Conservation (phyloP, 1,139 yeast species). For the Yamadazyma conglobata region DNA sequence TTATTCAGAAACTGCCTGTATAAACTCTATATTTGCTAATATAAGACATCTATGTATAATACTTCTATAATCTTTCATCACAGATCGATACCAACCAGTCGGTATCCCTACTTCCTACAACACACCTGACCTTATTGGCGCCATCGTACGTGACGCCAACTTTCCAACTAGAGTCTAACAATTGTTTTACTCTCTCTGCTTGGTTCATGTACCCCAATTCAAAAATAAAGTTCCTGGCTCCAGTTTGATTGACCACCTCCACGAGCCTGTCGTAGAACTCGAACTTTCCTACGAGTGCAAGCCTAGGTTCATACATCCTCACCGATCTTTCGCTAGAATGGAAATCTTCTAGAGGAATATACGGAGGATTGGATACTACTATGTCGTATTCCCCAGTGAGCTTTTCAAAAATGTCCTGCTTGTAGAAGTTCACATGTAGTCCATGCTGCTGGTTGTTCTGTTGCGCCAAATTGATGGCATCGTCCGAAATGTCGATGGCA, state of each 20-base stretch:
- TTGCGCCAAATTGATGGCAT: conserved; percentile 50
- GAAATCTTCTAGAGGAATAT: conserved; percentile 55
- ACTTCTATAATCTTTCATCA: conserved; percentile 2
- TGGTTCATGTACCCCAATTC: conserved; percentile 41
- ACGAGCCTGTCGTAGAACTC: conserved; percentile 67
- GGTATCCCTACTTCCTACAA: conserved; percentile 25
- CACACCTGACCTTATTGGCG: conserved; percentile 33
- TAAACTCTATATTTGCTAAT: too few relatives aligned
- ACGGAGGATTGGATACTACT: conserved; percentile 86
- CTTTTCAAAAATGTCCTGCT: conserved; percentile 24
- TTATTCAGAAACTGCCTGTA: too few relatives aligned
- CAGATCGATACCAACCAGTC: too few relatives aligned
- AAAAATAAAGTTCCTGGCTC: conserved; percentile 40
- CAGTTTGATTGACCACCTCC: conserved; percentile 31
- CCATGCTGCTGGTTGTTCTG: conserved; percentile 34
- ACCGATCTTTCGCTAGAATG: conserved; percentile 56
- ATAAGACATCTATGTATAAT: too few relatives aligned
- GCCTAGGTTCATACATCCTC: conserved; percentile 62
- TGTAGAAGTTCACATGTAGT: conserved; percentile 16
- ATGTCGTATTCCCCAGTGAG: conserved; percentile 35
- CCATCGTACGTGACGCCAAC: conserved; percentile 27
- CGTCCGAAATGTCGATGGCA: conserved; percentile 52
- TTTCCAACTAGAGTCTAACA: conserved; percentile 22
- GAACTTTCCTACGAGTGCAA: conserved; percentile 72
- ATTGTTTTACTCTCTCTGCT: conserved; percentile 22